phyloP scores from a whole-genome alignment of 2,329 filamentous ascomycete species.

The Clonostachys byssicola region DNA sequence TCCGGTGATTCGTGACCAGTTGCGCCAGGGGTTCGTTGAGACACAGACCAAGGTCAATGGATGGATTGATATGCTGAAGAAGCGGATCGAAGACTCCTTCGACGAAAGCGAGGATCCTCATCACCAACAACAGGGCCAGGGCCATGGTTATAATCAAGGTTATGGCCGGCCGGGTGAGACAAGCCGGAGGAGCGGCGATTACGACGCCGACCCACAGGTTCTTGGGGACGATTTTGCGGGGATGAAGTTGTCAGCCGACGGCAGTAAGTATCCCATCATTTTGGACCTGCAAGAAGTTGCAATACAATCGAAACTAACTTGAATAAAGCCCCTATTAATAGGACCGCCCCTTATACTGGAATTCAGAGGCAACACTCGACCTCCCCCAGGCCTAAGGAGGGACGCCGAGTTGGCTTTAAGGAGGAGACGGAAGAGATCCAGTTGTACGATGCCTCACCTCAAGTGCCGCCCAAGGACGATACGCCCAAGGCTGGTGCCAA shows the following conservation, averaged over 20 bases:
- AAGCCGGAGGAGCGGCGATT: conserved; percentile 75
- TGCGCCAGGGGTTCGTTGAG: conserved; percentile 91
- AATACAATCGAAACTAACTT: neutral
- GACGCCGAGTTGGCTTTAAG: conserved; percentile 53
- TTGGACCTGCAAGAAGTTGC: neutral
- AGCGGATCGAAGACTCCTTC: conserved; percentile 88
- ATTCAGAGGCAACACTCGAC: conserved; percentile 62
- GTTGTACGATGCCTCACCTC: conserved; percentile 65
- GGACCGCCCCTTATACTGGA: conserved; percentile 70
- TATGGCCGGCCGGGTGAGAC: conserved; percentile 53
- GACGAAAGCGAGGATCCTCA: conserved; percentile 57
- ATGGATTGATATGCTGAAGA: conserved; percentile 89
- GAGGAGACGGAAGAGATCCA: conserved; percentile 68
- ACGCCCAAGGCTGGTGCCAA: conserved; percentile 46
- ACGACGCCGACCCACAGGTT: conserved; percentile 89
- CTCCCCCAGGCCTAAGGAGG: conserved; percentile 43
- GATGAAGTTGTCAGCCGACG: conserved; percentile 59
- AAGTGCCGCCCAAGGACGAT: conserved; percentile 46
- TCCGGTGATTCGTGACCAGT: conserved; percentile 86
- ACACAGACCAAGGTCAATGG: conserved; percentile 90
- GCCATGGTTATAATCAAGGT: conserved; percentile 1
- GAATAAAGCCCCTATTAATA: conserved; percentile 28
- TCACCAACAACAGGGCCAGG: conserved; percentile 7
- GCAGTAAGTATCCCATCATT: conserved; percentile 41
- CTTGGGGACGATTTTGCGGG: conserved; percentile 84